Evolutionary conservation across 352 stramenopile genomes (phyloP), one percentile per base, ranked within the genome.

Genomic region (Achlya hypogyna): DNA sequence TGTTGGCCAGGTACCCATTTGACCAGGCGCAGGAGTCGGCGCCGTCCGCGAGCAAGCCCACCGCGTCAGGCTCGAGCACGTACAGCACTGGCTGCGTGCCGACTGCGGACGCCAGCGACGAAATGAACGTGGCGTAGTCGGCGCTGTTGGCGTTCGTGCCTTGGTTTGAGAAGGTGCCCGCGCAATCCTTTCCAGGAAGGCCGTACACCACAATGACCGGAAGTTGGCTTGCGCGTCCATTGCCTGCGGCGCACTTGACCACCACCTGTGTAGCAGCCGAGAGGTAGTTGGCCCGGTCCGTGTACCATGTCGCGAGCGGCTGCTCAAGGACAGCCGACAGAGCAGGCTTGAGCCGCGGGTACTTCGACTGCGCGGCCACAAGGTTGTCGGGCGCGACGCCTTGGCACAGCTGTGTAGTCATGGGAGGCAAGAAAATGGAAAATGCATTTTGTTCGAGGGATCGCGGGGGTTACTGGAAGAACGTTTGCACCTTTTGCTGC

Each of bases 61-160:
- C 73, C 3, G 82, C 82, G 31, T 85, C 79, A 1, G 79, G 82
- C 64, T 90, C 82, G 16, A 90, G 74, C 20, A 90, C 71, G 69
- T 87, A 87, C 3, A 87, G 63, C 54, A 82, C 75, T 51, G 87
- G 84, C 49, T 77, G 79, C 22, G 78, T 65, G 2, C 75, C 75
- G 10, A 87, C 67, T 10, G 71, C 71, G 4, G 56, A 38, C 35
- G 53, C 64, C 8, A 71, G 20, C 43, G 52, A 6, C 35, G 43
- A 27, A 12, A 71, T 25, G 43, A 71, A 71, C 28, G n/a, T 10
- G 18, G 27, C 27, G 51, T 71, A 71, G 12, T 71, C 65, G 9
- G 32, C 28, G 10, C 42, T 67, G 22, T 66, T 62, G n/a, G 16
- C 56, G 53, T 71, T 71, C 25, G 27, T 29, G 10, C 65, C 65